Base-by-base conservation (phyloP, 176 grass and related monocot species). In the Tillandsia fasciculata region DNA sequence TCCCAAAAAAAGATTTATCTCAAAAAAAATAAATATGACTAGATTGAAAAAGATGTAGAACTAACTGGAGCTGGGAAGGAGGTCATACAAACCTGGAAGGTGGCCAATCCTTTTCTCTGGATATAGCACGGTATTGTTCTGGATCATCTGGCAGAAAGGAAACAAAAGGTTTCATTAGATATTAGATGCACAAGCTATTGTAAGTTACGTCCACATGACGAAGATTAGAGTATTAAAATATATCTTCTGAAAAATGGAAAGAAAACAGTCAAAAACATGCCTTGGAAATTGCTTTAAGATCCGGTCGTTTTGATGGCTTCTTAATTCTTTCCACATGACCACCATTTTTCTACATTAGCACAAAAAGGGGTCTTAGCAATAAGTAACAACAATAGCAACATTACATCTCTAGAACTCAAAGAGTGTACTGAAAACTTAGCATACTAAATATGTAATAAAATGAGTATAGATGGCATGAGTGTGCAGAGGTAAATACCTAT, bases 21-120 rank as follows among this genome's bases (percentile, higher is more conserved):
- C 50, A 64, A 67, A 8, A 67, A 18, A 65, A 13, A 63, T 17
- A 51, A 52, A 48, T n/a, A 64, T 5, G 4, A 6, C 33, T 42
- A 6, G 33, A 42, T 42, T 42, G 33, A 0, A 48, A 15, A 3
- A 73, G 4, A 29, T 63, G 4, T 12, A 26, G 51, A 7, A 10
- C 24, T 29, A 12, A 68, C 33, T 42, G 8, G n/a, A 71, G 26
- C 27, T 56, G 29, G 15, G 10, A 51, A 73, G 53, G 10, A 63
- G 0, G 47, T 67, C 61, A 50, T 1, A 71, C 79, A 65, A 53
- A 84, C 86, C 80, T 52, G 78, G 83, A 65, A 89, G 50, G 26
- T 69, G 64, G n/a, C 86, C 83, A 28, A 91, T 75, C 65, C 26
- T 76, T 80, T 86, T 94, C 50, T 89, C 83, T 4, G 23, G 76